Conservation (phyloP, 768 basidiomycete species). For the Cantharellus anzutake region DNA sequence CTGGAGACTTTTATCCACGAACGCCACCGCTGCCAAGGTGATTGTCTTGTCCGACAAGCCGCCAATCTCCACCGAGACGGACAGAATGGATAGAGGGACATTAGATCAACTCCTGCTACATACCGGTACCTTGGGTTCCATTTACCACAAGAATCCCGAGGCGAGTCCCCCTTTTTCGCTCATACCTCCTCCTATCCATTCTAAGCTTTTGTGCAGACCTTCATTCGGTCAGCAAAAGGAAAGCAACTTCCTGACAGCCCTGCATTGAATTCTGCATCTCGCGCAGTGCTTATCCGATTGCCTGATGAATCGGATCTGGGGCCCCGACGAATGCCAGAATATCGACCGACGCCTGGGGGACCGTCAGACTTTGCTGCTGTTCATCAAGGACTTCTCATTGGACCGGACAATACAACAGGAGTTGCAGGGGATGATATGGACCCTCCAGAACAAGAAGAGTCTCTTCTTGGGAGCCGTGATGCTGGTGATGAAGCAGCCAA, state of each 20-base stretch:
- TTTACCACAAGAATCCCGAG: slow-evolving; percentile 97
- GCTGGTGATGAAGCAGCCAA: slow-evolving; percentile 24
- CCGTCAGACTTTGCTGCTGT: not conserved
- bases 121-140: slow-evolving; percentile 83
- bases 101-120: slow-evolving; percentile 88
- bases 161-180: slow-evolving; percentile 20
- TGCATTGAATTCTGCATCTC: slow-evolving; percentile 68
- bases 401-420: slow-evolving; percentile 14
- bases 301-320: not conserved
- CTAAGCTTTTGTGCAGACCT: slow-evolving; percentile 35
- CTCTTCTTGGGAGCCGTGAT: slow-evolving; percentile 19
- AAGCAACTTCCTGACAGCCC: slow-evolving; percentile 74
- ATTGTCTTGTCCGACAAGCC: slow-evolving; percentile 90
- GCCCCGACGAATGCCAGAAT: not conserved
- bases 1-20: slow-evolving; percentile 91
- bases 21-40: slow-evolving; percentile 71
- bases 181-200: not conserved
- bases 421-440: slow-evolving; percentile 7
- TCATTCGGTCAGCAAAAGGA: slow-evolving; percentile 77
- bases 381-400: slow-evolving; percentile 22
- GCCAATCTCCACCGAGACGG: slow-evolving; percentile 92
- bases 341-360: not conserved
- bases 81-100: slow-evolving; percentile 91
- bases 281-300: slow-evolving; percentile 30
- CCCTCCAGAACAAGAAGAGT: slow-evolving; percentile 12